These are phyloP conservation scores for Fragaria vesca DNA, from an alignment of 306 rosid species.

Conservation along the genomic window DNA sequence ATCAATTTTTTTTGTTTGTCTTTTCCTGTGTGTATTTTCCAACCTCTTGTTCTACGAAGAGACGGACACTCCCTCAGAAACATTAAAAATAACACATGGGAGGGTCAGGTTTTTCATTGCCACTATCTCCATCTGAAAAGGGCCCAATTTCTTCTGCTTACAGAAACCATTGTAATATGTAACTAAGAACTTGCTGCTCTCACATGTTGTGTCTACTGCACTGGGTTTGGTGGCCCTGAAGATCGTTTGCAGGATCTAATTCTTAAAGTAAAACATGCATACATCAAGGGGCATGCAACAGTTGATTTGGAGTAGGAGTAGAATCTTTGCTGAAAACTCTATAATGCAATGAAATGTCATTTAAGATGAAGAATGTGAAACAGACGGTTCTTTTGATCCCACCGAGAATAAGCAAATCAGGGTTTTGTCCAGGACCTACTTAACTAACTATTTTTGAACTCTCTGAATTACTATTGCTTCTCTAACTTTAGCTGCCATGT, in stretches of 20 bases:
- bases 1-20: constrained; percentile 17
- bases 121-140: constrained; percentile 26
- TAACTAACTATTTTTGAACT: background rate
- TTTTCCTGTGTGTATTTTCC: constrained; percentile 29
- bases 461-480: background rate
- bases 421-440: background rate
- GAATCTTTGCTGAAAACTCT: background rate
- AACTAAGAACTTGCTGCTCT: constrained; percentile 29
- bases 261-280: background rate
- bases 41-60: constrained; percentile 21
- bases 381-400: background rate
- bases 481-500: background rate
- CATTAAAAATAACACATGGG: constrained; percentile 59
- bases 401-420: background rate
- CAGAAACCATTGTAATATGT: constrained; percentile 23
- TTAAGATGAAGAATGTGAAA: background rate
- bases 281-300: background rate
- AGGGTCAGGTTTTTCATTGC: constrained; percentile 35
- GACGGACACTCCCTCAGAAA: constrained; percentile 42
- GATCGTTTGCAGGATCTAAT: constrained; percentile 10
- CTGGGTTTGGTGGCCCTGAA: constrained; percentile 37
- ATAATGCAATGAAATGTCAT: background rate
- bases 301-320: background rate
- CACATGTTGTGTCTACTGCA: constrained; percentile 51
- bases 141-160: constrained; percentile 40